Base-by-base conservation (phyloP, 345 rosid species). In the Turritis glabra region DNA sequence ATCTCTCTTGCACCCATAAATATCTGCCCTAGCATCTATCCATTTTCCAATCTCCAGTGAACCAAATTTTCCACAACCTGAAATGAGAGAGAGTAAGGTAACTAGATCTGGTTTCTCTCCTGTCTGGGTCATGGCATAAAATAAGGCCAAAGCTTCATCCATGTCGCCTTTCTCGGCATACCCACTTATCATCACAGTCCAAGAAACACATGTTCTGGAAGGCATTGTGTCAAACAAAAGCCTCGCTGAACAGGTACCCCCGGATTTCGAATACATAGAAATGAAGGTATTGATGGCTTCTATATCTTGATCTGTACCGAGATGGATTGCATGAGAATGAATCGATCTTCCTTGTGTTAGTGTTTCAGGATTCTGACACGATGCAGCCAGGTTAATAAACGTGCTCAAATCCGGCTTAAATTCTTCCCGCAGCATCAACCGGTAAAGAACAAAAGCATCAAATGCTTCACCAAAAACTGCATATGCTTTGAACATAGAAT, bases 101-200 rank as follows among this genome's bases (percentile, higher is more conserved):
- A 85, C 85, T 44, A 80, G 72, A 86, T 88, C 91, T 40, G 89
- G 86, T 4, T 67, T 80, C 77, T 75, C 82, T 44, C 76, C 85
- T 21, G 85, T 80, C 59, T 62, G 64, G 74, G 67, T 70, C 91
- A 90, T 88, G 43, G 78, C 66, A 37, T 66, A 33, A 80, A 85
- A 88, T 59, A 90, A 77, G 44, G 54, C 60, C 80, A 84, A 77
- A 0, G 87, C 96, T 69, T 79, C 87, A 74, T 79, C 86, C 78
- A 87, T 64, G 61, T 88, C 74, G 33, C 92, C 92, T 67, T 82
- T 85, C 74, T 81, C 82, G 3, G 88, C 89, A 81, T 85, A 87
- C 50, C 93, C 98, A 48, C 85, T 80, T 59, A 93, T 87, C 83
- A 93, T 86, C 8, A 87, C 93, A 75, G 88, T 89, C 98, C 98